Conservation (phyloP, 306 rosid species). For the Comarum palustre region DNA sequence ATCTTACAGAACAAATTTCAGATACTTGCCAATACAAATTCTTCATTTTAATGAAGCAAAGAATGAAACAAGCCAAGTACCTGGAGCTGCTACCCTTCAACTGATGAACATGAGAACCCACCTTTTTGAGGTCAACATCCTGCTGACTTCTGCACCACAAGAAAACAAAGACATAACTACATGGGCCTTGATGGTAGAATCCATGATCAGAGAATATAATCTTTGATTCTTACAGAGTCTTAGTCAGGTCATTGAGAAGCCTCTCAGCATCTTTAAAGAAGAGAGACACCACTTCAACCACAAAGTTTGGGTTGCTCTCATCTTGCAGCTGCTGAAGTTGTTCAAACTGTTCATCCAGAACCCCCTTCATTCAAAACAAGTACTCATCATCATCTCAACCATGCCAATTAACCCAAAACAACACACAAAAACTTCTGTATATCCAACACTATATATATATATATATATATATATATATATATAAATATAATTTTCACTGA, state of each 20-base stretch:
- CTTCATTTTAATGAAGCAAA: neutral
- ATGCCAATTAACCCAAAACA: neutral
- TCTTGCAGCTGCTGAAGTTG: conserved; percentile 72
- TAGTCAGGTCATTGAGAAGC: conserved; percentile 57
- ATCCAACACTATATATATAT: neutral
- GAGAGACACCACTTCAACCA: conserved; percentile 72
- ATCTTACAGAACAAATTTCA: neutral
- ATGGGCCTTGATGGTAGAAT: conserved; percentile 10
- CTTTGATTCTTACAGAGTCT: conserved; percentile 45
- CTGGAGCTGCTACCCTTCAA: conserved; percentile 94
- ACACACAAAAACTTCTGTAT: neutral
- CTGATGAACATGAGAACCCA: conserved; percentile 77
- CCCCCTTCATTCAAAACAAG: conserved; percentile 41
- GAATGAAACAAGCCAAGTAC: conserved; percentile 29
- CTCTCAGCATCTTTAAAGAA: conserved; percentile 71
- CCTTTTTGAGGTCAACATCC: conserved; percentile 51
- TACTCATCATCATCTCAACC: conserved; percentile 10
- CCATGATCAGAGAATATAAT: neutral
- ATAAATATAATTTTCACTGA: conserved; percentile 26
- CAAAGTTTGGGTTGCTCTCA: conserved; percentile 80
- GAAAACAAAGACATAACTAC: neutral
- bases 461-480: neutral
- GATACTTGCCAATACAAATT: neutral
- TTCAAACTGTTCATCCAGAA: conserved; percentile 67
- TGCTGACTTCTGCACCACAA: conserved; percentile 47